Conservation (phyloP, 2,329 filamentous ascomycete species). For the Endoconidiophora polonica region DNA sequence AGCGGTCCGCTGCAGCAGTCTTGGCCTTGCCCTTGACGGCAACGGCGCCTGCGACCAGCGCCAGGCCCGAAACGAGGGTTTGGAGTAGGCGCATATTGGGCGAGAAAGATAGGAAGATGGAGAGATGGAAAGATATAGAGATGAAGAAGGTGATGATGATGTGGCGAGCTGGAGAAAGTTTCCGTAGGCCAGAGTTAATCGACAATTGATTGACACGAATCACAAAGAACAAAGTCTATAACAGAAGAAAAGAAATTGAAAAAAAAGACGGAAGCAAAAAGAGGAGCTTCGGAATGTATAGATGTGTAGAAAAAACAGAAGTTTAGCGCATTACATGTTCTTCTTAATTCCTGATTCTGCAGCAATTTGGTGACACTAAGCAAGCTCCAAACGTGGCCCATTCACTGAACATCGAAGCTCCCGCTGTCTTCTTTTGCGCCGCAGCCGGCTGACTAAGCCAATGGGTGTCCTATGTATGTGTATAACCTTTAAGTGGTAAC, state of each 20-base stretch:
- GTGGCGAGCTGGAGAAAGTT: background rate
- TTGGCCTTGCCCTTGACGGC: constrained; percentile 45
- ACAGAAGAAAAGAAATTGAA: background rate
- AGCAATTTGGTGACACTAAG: constrained; percentile 9
- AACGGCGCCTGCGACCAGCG: constrained; percentile 42
- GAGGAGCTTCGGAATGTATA: background rate
- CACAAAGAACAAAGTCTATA: too few relatives aligned
- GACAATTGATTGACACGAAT: background rate
- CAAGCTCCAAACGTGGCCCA: constrained; percentile 14
- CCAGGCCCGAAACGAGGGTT: constrained; percentile 43
- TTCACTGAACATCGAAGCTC: constrained; percentile 1
- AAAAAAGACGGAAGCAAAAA: background rate
- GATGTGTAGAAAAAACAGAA: background rate
- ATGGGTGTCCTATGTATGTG: too few relatives aligned
- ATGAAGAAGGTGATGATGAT: background rate
- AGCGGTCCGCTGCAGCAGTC: constrained; percentile 37
- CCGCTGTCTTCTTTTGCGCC: background rate
- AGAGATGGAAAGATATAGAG: background rate
- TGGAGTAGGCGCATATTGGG: constrained; percentile 48
- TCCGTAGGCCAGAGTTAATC: background rate
- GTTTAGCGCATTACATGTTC: constrained; percentile 1
- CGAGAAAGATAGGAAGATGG: background rate
- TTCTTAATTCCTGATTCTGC: background rate
- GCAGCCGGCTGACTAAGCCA: constrained; percentile 10
- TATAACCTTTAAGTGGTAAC: too few relatives aligned